Conservation (phyloP, 148 eudicot species). For the Fagopyrum tataricum region DNA sequence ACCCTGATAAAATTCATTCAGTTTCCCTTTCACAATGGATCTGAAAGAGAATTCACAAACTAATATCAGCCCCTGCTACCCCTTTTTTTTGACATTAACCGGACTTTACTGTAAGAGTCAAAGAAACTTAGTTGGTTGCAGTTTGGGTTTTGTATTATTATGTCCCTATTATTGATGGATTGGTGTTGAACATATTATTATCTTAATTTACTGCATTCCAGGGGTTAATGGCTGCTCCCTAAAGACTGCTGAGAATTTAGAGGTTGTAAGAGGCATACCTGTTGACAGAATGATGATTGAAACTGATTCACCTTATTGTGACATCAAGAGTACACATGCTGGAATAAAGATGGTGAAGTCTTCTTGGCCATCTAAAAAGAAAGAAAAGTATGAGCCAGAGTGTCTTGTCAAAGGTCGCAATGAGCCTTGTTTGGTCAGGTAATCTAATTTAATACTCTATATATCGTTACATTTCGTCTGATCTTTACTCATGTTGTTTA, state of each 20-base stretch:
- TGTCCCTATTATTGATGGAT: neutral
- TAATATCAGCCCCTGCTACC: neutral
- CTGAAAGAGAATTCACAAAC: neutral
- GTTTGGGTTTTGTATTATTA: neutral
- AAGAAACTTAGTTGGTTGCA: too few relatives aligned
- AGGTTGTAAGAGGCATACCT: conserved; percentile 81
- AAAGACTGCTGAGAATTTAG: conserved; percentile 81
- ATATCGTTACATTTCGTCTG: neutral
- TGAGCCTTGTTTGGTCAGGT: conserved; percentile 94
- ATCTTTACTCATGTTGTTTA: neutral
- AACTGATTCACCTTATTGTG: conserved; percentile 98
- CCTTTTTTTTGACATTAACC: neutral
- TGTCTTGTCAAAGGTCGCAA: conserved; percentile 89
- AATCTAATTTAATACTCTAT: conserved; percentile 18
- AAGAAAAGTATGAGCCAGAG: conserved; percentile 80
- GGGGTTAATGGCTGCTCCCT: conserved; percentile 96
- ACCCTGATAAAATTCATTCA: neutral
- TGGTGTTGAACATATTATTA: neutral
- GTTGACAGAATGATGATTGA: conserved; percentile 91
- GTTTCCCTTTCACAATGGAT: neutral
- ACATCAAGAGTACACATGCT: conserved; percentile 96
- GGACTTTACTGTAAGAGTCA: too few relatives aligned
- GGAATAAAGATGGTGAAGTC: conserved; percentile 75
- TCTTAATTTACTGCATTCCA: conserved; percentile 17
- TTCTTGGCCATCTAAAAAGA: conserved; percentile 88